These are phyloP conservation scores for Trametes sanguinea DNA, from an alignment of 768 basidiomycete species.

Conservation along the genomic window DNA sequence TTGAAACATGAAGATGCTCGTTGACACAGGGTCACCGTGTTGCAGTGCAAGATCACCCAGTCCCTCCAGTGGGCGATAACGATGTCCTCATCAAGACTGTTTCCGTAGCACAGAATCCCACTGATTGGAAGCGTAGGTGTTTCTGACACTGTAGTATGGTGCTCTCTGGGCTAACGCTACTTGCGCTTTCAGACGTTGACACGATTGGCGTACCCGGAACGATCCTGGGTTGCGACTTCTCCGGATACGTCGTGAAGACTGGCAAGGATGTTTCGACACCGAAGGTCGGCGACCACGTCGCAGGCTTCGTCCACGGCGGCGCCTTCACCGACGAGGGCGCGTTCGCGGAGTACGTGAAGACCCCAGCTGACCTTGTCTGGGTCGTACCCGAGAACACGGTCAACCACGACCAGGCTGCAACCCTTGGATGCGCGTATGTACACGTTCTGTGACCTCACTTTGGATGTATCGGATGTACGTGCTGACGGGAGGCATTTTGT, in stretches of 20 bases:
- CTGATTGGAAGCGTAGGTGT: constrained; percentile 25
- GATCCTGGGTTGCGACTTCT: constrained; percentile 30
- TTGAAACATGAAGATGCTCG: not conserved
- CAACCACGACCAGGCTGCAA: constrained; percentile 24
- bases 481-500: not conserved
- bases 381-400: constrained; percentile 18
- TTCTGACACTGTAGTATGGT: not conserved
- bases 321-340: constrained; percentile 26
- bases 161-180: not conserved
- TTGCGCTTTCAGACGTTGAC: constrained; percentile 14
- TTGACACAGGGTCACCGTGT: constrained; percentile 10
- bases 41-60: constrained; percentile 18
- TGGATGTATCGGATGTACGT: not conserved
- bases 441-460: too few species aligned
- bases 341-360: constrained; percentile 33
- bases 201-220: constrained; percentile 13
- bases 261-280: constrained; percentile 24
- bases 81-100: constrained; percentile 25
- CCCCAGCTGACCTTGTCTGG: constrained; percentile 27
- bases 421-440: constrained; percentile 26
- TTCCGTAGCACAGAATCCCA: constrained; percentile 23
- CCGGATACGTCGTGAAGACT: constrained; percentile 28
- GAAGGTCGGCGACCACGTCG: constrained; percentile 31
- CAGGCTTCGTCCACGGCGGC: constrained; percentile 32
- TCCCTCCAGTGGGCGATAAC: constrained; percentile 21